These are phyloP conservation scores for Hortaea werneckii DNA, from an alignment of 2,329 filamentous ascomycete genomes.

Conservation along the genomic window DNA sequence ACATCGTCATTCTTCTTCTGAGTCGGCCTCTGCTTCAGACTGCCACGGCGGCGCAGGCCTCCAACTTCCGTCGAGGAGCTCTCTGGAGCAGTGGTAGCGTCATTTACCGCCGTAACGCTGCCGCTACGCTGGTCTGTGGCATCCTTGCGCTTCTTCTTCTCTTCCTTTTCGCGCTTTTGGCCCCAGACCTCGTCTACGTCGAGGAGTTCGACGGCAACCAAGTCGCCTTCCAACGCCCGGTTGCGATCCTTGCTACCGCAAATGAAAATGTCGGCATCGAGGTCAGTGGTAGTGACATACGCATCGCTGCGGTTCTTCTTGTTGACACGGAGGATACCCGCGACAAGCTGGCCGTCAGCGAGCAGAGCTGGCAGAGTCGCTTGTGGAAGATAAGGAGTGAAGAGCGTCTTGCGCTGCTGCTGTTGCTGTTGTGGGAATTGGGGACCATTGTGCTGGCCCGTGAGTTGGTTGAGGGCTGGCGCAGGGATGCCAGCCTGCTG, in stretches of 20 bases:
- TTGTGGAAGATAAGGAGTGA: conserved; percentile 94
- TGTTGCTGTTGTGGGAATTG: conserved; percentile 61
- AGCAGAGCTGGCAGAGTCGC: conserved; percentile 85
- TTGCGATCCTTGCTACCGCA: conserved; percentile 99
- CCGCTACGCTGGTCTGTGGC: conserved; percentile 84
- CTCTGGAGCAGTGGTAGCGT: conserved; percentile 46
- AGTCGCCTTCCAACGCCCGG: conserved; percentile 87
- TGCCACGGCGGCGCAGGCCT: conserved; percentile 83
- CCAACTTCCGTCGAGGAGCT: conserved; percentile 55
- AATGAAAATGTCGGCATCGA: conserved; percentile 98
- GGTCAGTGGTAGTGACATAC: conserved; percentile 87
- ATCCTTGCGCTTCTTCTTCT: conserved; percentile 99
- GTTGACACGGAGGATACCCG: conserved; percentile 93
- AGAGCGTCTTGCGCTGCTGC: conserved; percentile 94
- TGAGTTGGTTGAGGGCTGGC: conserved; percentile 23
- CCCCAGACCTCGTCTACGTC: conserved; percentile 98
- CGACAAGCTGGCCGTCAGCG: conserved; percentile 85
- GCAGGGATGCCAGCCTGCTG: conserved; percentile 72
- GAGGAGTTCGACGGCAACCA: conserved; percentile 89
- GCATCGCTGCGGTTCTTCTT: conserved; percentile 99
- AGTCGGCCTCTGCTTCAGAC: conserved; percentile 88
- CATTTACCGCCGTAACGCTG: conserved; percentile 56
- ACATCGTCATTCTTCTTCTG: conserved; percentile 99
- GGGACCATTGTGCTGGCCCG: conserved; percentile 34
- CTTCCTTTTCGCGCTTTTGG: conserved; percentile 98